A percentile compares a stretch with the other conserved stretches of the same genome.
These are phyloP conservation scores for Neonectria sp. DNA, from an alignment of 2,329 filamentous ascomycete species.

Conservation along the genomic window DNA sequence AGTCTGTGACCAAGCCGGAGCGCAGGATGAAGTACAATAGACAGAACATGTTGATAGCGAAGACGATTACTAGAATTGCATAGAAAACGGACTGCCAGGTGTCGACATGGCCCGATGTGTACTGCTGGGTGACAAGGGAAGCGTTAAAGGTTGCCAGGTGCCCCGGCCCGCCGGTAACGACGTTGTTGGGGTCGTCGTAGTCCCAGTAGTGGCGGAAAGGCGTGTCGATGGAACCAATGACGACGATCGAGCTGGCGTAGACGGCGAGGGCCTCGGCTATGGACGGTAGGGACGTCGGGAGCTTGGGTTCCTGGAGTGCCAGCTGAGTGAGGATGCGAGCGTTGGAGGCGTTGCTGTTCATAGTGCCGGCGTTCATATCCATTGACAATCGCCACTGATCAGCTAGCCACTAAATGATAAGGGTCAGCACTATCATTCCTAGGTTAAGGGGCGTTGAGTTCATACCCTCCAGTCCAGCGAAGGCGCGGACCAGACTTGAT, in stretches of 20 bases:
- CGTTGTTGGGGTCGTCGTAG: slow-evolving; percentile 51
- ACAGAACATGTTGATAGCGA: slow-evolving; percentile 77
- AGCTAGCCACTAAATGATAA: slow-evolving; percentile 60
- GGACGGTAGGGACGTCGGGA: slow-evolving; percentile 72
- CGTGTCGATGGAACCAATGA: slow-evolving; percentile 71
- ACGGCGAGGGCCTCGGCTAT: slow-evolving; percentile 83
- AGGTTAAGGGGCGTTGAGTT: background rate
- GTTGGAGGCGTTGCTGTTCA: slow-evolving; percentile 71
- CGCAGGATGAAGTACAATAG: slow-evolving; percentile 71
- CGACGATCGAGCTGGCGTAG: slow-evolving; percentile 75
- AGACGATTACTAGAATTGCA: slow-evolving; percentile 74
- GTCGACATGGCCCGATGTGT: slow-evolving; percentile 75
- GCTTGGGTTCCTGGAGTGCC: slow-evolving; percentile 56
- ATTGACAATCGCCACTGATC: slow-evolving; percentile 69
- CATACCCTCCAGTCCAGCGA: slow-evolving; percentile 65
- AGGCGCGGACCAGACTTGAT: slow-evolving; percentile 51
- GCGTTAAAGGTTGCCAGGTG: slow-evolving; percentile 74
- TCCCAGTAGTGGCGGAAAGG: slow-evolving; percentile 74
- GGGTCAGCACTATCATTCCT: background rate
- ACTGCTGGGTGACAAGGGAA: slow-evolving; percentile 75
- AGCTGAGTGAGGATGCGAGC: slow-evolving; percentile 70
- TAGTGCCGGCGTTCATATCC: slow-evolving; percentile 69
- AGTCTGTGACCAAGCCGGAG: slow-evolving; percentile 80
- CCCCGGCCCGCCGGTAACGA: slow-evolving; percentile 59
- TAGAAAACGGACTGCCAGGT: slow-evolving; percentile 78